A percentile compares a stretch with the other conserved stretches of the same genome.
phyloP scores from a whole-genome alignment of 352 stramenopile species.

The Globisporangium paroecandrum region DNA sequence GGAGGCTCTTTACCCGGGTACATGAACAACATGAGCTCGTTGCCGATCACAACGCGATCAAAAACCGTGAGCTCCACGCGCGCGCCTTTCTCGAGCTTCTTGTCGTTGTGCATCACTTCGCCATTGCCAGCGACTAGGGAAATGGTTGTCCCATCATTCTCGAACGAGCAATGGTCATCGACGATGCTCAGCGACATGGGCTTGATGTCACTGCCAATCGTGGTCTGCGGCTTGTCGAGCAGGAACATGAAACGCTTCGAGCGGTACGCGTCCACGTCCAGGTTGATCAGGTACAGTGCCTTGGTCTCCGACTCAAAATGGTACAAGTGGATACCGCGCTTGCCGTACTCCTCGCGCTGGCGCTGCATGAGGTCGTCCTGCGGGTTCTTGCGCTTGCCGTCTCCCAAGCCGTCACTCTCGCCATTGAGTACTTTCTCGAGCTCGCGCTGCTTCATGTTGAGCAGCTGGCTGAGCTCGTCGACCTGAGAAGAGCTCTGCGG shows the following conservation, averaged over 20 bases:
- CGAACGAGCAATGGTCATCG: constrained; percentile 82
- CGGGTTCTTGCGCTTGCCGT: constrained; percentile 37
- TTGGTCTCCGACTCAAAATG: constrained; percentile 87
- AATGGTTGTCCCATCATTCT: constrained; percentile 39
- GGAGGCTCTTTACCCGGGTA: constrained; percentile 43
- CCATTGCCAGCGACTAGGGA: constrained; percentile 68
- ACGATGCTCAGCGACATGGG: constrained; percentile 90
- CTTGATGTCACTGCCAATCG: constrained; percentile 85
- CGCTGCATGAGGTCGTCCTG: constrained; percentile 88
- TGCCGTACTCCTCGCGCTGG: constrained; percentile 88
- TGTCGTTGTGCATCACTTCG: constrained; percentile 88
- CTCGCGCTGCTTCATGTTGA: constrained; percentile 70
- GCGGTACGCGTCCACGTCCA: constrained; percentile 92
- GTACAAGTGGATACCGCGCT: constrained; percentile 85
- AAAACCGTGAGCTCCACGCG: constrained; percentile 48
- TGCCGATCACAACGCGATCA: constrained; percentile 82
- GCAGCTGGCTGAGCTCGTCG: constrained; percentile 59
- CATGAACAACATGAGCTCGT: constrained; percentile 86
- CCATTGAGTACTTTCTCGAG: constrained; percentile 64
- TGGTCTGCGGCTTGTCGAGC: constrained; percentile 54
- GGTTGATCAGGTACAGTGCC: constrained; percentile 89
- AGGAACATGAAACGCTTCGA: constrained; percentile 92
- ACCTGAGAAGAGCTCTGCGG: constrained; percentile 33
- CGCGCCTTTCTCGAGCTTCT: constrained; percentile 46
- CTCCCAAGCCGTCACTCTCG: constrained; percentile 33